Percentiles rank a stretch among this genome's conserved stretches.
These are phyloP conservation scores for Zymoseptoria tritici DNA, from an alignment of 2,329 filamentous ascomycete genomes.

Conservation along the genomic window DNA sequence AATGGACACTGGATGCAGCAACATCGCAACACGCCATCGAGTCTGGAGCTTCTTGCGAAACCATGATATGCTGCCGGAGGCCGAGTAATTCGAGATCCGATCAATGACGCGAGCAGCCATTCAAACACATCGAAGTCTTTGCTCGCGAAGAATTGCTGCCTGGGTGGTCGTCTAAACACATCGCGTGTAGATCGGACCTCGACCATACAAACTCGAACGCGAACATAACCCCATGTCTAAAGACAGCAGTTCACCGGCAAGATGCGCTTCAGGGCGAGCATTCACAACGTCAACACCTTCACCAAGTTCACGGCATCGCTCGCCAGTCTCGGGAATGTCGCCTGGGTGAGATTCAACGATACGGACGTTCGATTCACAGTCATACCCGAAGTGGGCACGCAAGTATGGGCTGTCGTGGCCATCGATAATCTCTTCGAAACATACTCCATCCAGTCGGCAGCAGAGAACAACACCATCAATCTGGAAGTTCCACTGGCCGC, in stretches of 20 bases:
- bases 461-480: constrained; percentile 81
- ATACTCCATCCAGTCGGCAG: constrained; percentile 80
- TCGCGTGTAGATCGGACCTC: not conserved
- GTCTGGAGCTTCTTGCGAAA: too few species aligned
- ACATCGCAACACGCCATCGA: not conserved
- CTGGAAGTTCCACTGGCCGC: constrained; percentile 86
- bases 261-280: constrained; percentile 29
- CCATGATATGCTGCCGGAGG: too few species aligned
- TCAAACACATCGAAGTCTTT: too few species aligned
- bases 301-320: constrained; percentile 55
- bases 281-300: constrained; percentile 32
- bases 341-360: constrained; percentile 84
- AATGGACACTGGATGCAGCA: not conserved
- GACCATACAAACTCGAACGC: not conserved
- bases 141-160: too few species aligned
- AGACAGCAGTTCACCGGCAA: constrained; percentile 25
- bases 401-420: constrained; percentile 62
- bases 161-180: not conserved
- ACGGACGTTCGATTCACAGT: constrained; percentile 88
- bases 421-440: constrained; percentile 75
- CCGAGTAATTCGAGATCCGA: too few species aligned
- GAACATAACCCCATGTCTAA: not conserved
- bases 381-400: constrained; percentile 86
- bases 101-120: too few species aligned
- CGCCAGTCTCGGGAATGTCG: constrained; percentile 67